Evolutionary conservation across 2,329 filamentous ascomycete species (phyloP).

Genomic region (Fusarium domesticum): DNA sequence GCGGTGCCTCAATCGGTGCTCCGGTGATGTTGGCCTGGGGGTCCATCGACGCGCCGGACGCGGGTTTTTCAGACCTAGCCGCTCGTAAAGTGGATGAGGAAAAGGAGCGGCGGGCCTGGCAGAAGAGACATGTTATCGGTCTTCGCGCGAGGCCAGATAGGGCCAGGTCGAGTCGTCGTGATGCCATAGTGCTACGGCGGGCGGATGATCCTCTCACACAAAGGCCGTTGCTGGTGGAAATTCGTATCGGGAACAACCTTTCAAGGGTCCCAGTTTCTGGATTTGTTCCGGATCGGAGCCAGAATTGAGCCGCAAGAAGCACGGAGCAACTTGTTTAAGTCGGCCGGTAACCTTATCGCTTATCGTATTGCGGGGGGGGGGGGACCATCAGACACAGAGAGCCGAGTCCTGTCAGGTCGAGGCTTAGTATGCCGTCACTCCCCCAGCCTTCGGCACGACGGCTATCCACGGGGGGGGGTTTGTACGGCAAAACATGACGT

Average conservation of each 20-base stretch:
- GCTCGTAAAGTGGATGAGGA: constrained; percentile 40
- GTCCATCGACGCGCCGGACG: constrained; percentile 36
- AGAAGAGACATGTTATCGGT: constrained; percentile 45
- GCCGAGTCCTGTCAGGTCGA: constrained; percentile 21
- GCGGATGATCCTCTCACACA: no score
- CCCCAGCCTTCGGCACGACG: constrained; percentile 31
- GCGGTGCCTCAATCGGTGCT: constrained; percentile 55
- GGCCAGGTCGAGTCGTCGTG: constrained; percentile 32
- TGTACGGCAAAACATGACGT: constrained; percentile 10
- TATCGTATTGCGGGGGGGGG: background rate
- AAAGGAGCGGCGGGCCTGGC: constrained; percentile 51
- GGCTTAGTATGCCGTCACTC: constrained; percentile 23
- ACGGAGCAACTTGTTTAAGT: background rate
- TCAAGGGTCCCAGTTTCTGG: constrained; percentile 1
- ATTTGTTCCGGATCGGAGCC: background rate
- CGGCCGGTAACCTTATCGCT: background rate
- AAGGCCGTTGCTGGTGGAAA: no score
- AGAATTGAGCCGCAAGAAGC: background rate
- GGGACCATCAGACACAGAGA: no score
- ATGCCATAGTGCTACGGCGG: no score
- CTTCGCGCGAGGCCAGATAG: constrained; percentile 31
- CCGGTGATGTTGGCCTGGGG: constrained; percentile 41
- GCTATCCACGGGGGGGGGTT: constrained; percentile 37
- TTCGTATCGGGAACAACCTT: no score
- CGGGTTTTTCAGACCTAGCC: constrained; percentile 35